These are phyloP conservation scores for Lactarius quietus DNA, from an alignment of 768 basidiomycete species.

Conservation along the genomic window DNA sequence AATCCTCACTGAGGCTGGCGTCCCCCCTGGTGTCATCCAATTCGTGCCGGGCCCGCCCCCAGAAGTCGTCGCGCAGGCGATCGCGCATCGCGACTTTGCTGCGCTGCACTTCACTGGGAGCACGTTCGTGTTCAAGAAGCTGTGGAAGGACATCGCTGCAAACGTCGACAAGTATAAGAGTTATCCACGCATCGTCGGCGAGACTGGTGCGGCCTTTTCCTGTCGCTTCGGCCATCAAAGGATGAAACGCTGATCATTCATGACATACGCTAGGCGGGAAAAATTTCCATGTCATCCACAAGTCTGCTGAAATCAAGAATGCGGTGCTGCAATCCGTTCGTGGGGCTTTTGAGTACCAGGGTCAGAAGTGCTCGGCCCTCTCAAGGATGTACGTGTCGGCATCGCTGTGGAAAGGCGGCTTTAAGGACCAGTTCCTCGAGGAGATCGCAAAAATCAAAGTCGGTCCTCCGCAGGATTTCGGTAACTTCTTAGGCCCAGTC, in stretches of 20 bases:
- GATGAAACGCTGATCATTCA: not conserved
- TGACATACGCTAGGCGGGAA: constrained; percentile 60
- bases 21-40: constrained; percentile 94
- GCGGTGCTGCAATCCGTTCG: constrained; percentile 88
- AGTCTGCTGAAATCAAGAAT: constrained; percentile 80
- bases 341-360: constrained; percentile 94
- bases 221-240: not conserved
- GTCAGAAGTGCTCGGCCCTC: constrained; percentile 96
- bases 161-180: constrained; percentile 85
- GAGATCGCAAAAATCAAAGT: constrained; percentile 85
- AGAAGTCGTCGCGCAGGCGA: constrained; percentile 80
- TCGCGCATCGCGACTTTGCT: constrained; percentile 75
- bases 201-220: constrained; percentile 56
- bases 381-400: constrained; percentile 89
- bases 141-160: constrained; percentile 92
- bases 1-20: constrained; percentile 89
- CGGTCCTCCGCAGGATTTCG: constrained; percentile 70
- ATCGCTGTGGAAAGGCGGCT: constrained; percentile 80
- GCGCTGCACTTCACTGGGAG: constrained; percentile 96
- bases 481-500: constrained; percentile 93
- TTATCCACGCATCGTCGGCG: constrained; percentile 95
- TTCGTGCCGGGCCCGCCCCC: constrained; percentile 90
- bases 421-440: constrained; percentile 71
- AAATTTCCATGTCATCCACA: constrained; percentile 95
- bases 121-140: constrained; percentile 88